Conservation (phyloP, 345 rosid genomes). For the Laguncularia racemosa region DNA sequence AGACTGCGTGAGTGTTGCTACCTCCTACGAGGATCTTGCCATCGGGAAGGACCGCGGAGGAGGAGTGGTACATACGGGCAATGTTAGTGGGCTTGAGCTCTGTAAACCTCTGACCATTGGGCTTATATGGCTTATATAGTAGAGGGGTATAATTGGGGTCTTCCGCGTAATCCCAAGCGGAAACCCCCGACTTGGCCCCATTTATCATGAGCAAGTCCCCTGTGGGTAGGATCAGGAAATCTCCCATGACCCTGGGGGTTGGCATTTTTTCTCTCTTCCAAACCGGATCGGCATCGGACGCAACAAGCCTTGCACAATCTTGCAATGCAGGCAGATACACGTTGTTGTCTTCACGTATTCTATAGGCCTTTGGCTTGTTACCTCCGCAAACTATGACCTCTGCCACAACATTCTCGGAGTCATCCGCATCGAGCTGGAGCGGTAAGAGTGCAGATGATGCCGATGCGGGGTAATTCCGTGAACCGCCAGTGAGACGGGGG, state of each 20-base stretch:
- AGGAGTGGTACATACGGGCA: constrained; percentile 36
- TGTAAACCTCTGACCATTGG: constrained; percentile 10
- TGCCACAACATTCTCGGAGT: constrained; percentile 9
- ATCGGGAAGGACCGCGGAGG: constrained; percentile 28
- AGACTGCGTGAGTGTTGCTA: constrained; percentile 33
- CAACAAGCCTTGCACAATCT: constrained; percentile 55
- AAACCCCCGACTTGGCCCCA: constrained; percentile 61
- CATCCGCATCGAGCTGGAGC: constrained; percentile 9
- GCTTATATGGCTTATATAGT: constrained; percentile 28
- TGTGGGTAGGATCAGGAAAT: constrained; percentile 55
- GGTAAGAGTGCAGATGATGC: constrained; percentile 64
- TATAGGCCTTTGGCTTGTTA: constrained; percentile 23
- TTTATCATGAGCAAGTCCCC: constrained; percentile 64
- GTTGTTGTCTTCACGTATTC: constrained; percentile 16
- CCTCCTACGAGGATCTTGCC: constrained; percentile 37
- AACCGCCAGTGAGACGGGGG: constrained; percentile 65
- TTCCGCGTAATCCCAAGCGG: constrained; percentile 62
- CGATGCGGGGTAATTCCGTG: constrained; percentile 75
- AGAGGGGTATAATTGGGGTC: constrained; percentile 59
- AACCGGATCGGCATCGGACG: constrained; percentile 31
- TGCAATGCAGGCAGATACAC: constrained; percentile 25
- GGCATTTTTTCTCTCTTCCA: constrained; percentile 78
- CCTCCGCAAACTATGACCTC: constrained; percentile 43
- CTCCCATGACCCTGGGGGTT: constrained; percentile 60
- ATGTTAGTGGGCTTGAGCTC: constrained; percentile 16